Evolutionary conservation across 2,329 filamentous ascomycete species (phyloP), one percentile per base, ranked within the genome.

Genomic region (Plectosphaerella cucumerina): DNA sequence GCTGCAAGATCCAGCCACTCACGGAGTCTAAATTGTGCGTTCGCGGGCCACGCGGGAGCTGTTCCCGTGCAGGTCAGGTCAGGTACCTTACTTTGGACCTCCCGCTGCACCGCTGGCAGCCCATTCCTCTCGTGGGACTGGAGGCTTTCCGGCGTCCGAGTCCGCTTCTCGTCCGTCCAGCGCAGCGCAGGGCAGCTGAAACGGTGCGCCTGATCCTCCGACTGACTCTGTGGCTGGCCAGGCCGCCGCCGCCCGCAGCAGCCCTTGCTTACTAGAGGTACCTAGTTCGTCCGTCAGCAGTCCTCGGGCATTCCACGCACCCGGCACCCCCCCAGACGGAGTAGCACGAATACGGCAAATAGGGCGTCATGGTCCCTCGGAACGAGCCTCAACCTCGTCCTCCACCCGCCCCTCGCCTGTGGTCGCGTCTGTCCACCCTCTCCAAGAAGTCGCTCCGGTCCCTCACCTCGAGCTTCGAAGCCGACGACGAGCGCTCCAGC

Each of bases 401-500:
- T 65, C 64, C 76, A 62, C 63, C 67, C 58, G 63, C 72, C 66
- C 60, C 71, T 59, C 68, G 74, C 58, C 72, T 75, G 54, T 73
- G 73, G 61, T 80, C 78, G 23, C 70, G 72, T 44, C 67, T 77
- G 37, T 80, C 76, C 41, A 66, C 72, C 61, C 65, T 70, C 21
- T 80, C 81, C 53, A 84, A 82, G 65, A 70, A 69, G 44, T 85
- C 82, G 3, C 72, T 78, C 55, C 73, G 69, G 56, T 86, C 82
- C 34, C 77, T 80, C 60, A 80, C 82, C 6, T 85, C 84, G 11
- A 80, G 80, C 21, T 85, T 85, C 57, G 82, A 86, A 66, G 85
- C 84, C 57, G 84, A 87, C 73, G 84, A 88, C 79, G 85, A 87
- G 64, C 76, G 74, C 53, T 86, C 83, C 31, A 74, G 70, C 41